Conservation (phyloP, 306 rosid genomes). For the Heteromeles arbutifolia region DNA sequence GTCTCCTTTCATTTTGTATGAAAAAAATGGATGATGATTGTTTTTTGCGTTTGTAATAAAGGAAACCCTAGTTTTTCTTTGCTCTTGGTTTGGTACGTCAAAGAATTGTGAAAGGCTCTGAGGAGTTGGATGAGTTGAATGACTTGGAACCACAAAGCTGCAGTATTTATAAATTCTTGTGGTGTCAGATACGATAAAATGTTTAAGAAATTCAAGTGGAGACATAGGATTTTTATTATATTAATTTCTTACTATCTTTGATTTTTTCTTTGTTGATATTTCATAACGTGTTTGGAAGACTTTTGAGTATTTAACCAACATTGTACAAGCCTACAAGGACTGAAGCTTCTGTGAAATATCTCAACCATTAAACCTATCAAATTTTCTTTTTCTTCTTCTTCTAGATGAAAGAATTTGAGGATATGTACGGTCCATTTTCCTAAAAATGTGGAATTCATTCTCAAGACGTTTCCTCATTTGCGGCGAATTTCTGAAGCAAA, state of each 20-base stretch:
- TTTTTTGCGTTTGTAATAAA: neutral
- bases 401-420: neutral
- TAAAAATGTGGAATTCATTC: no score
- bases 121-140: neutral
- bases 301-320: neutral
- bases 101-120: neutral
- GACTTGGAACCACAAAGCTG: neutral
- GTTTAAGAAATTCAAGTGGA: neutral
- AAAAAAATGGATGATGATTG: neutral
- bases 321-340: neutral
- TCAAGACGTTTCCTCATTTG: no score
- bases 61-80: neutral
- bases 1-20: slow-evolving; percentile 4
- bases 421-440: no score
- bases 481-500: no score
- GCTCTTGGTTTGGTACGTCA: neutral
- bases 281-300: slow-evolving; percentile 2
- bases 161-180: neutral
- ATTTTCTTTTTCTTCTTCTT: neutral
- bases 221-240: neutral
- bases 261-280: neutral
- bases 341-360: neutral
- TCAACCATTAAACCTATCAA: neutral
- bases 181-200: neutral
- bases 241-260: neutral